Base-by-base conservation (phyloP, 1,284 basidiomycete species). In the Afroboletus lepidellus region DNA sequence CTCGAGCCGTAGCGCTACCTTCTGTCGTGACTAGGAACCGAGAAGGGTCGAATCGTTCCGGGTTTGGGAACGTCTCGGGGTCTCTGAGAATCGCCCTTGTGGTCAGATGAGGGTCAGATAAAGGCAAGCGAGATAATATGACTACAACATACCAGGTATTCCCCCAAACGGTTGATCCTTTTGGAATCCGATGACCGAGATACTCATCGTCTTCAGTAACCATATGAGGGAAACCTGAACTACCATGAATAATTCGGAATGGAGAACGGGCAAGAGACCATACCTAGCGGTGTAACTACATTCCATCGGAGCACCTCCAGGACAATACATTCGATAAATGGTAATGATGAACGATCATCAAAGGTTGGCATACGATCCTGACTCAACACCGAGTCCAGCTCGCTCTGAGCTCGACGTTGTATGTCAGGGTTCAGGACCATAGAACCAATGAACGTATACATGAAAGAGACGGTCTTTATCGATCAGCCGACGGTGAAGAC, bases 1-100 rank as follows among this genome's bases (percentile, higher is more conserved):
- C 50, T 13, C 50, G 43, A 25, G 52, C 52, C 7, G 11, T 16
- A 3, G 43, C 38, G 9, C 49, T 54, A 24, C 52, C 52, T 33
- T 46, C 23, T 2, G 50, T 46, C 8, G 25, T 33, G 15, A 5
- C 25, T 15, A 51, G 15, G 43, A 57, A 58, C 32, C 57, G 46
- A 8, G 30, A 42, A 7, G 57, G 53, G 37, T 59, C 39, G 16
- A 59, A 58, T 2, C n/a, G 20, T 5, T 53, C 42, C 8, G 57
- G 57, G 27, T 56, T 41, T 18, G 48, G 50, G 20, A 58, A 58
- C 9, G 5, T 41, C 5, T 46, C 46, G 3, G 57, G 57, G 20
- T 58, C 53, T 16, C 57, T 58, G 42, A 59, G 16, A 12, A 59
- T 53, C 9, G 51, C 48, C 57, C 54, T 59, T 32, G 30, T 25